phyloP scores from a whole-genome alignment of 495 filamentous ascomycete genomes.

The Astrocystis sublimbata region DNA sequence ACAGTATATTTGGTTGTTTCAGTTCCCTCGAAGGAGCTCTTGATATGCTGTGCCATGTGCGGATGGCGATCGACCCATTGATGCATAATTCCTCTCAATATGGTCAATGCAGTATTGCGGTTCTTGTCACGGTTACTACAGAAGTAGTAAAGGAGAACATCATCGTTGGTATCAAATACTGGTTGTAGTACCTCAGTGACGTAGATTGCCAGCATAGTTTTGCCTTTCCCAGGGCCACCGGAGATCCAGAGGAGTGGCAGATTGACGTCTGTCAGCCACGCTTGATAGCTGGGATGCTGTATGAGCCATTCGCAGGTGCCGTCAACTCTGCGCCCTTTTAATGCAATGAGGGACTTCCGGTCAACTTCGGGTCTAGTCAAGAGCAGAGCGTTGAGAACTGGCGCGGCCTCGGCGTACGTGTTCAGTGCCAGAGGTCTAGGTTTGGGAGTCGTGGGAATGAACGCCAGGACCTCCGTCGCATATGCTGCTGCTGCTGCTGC shows the following conservation, averaged over 20 bases:
- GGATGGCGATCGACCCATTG: conserved; percentile 20
- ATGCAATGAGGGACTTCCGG: conserved; percentile 35
- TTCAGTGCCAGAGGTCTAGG: conserved; percentile 21
- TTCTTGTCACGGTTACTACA: conserved; percentile 46
- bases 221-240: conserved; percentile 52
- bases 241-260: conserved; percentile 46
- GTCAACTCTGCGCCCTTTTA: conserved; percentile 33
- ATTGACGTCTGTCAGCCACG: conserved; percentile 37
- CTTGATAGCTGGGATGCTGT: conserved; percentile 36
- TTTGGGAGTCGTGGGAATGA: conserved; percentile 19
- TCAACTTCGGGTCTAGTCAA: conserved; percentile 38
- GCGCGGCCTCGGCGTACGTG: conserved; percentile 25
- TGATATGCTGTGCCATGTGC: conserved; percentile 25
- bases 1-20: conserved; percentile 35
- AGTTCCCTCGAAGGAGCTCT: conserved; percentile 27
- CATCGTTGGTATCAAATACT: conserved; percentile 7
- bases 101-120: conserved; percentile 44
- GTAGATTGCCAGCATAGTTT: conserved; percentile 52
- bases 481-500: conserved; percentile 30
- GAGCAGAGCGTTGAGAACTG: conserved; percentile 32
- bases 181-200: conserved; percentile 44
- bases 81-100: conserved; percentile 45
- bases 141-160: conserved; percentile 46
- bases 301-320: conserved; percentile 53
- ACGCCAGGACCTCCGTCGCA: conserved; percentile 8